Conservation (phyloP, 768 basidiomycete genomes). For the Lanmaoa rubissima region DNA sequence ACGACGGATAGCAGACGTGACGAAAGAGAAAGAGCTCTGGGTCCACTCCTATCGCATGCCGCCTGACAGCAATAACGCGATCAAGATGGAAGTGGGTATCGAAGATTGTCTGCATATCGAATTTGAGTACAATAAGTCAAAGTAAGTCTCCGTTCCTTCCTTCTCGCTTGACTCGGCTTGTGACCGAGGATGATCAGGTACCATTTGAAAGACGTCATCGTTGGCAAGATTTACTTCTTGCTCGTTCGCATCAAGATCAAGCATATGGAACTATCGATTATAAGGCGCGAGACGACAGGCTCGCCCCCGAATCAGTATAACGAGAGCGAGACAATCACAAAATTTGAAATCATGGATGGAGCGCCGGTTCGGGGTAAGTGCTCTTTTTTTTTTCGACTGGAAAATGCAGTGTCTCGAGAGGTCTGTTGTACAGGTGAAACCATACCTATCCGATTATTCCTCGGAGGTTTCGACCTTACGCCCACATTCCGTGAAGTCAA, state of each 20-base stretch:
- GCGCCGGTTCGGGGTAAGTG: conserved; percentile 87
- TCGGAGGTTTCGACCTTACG: conserved; percentile 97
- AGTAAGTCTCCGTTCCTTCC: conserved; percentile 50
- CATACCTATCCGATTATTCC: conserved; percentile 95
- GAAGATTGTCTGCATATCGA: conserved; percentile 99
- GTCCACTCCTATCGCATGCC: conserved; percentile 99
- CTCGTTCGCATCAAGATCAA: conserved; percentile 99
- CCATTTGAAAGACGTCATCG: conserved; percentile 97
- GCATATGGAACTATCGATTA: conserved; percentile 98
- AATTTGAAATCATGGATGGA: conserved; percentile 99
- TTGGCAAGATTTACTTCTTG: conserved; percentile 99
- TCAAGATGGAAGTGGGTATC: conserved; percentile 99
- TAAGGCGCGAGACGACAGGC: conserved; percentile 95
- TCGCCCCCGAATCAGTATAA: conserved; percentile 99
- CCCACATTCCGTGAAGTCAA: conserved; percentile 99
- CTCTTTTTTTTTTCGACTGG: background rate
- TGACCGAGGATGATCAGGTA: conserved; percentile 55
- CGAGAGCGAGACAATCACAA: conserved; percentile 98
- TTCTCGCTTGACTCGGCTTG: background rate
- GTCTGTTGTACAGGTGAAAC: conserved; percentile 73
- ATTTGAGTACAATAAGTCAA: conserved; percentile 99
- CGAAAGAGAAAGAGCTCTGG: conserved; percentile 94
- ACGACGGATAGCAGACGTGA: conserved; percentile 87
- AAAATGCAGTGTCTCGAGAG: background rate
- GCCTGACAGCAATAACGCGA: conserved; percentile 95